Evolutionary conservation across 202 grass and related monocot genomes (phyloP), one percentile per base, ranked within the genome.

Genomic region (Miscanthus sacchariflorus): DNA sequence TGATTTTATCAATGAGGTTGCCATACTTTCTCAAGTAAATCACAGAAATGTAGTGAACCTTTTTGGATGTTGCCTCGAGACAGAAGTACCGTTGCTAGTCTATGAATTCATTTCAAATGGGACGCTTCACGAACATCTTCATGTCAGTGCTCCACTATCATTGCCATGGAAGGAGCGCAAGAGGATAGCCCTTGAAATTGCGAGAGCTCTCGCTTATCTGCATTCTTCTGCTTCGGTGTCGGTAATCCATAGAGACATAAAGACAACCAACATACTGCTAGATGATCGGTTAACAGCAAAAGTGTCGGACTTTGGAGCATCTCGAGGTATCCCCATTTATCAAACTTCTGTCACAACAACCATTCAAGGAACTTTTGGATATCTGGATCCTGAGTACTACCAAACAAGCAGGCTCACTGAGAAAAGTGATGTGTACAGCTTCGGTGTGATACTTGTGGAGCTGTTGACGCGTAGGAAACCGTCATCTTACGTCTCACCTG

Each of bases 341-440:
- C 78, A 82, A 30, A 30, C 64, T 42, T 66, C 74, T 11, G 42
- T 90, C 15, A 92, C 84, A 24, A 94, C 87, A 8, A 78, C 77
- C 44, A 87, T 91, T 45, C 92, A 94, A 87, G 92, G 92, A 46
- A 94, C 90, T 3, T 84, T 78, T 9, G 92, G 92, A 45, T 91
- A 94, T 73, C 15, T 94, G 2, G 92, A 94, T 77, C 92, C 92
- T 1, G 92, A 94, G 79, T 94, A 94, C 46, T 92, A 87, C 72
- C 65, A 86, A 33, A 84, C 90, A 86, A 65, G 83, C 48, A 27
- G 77, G 33, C 43, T 96, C 65, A 93, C 94, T 0, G 93, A 93
- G 40, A 95, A 95, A 80, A 95, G 91, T 12, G 91, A 93, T 77
- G 90, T 96, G 15, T 93, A 96, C 27, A 93, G 91, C 83, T 93